A percentile compares a stretch with the other conserved stretches of the same genome.
Evolutionary conservation across 176 grass and related monocot genomes (phyloP).

Genomic region (Chloris gayana): DNA sequence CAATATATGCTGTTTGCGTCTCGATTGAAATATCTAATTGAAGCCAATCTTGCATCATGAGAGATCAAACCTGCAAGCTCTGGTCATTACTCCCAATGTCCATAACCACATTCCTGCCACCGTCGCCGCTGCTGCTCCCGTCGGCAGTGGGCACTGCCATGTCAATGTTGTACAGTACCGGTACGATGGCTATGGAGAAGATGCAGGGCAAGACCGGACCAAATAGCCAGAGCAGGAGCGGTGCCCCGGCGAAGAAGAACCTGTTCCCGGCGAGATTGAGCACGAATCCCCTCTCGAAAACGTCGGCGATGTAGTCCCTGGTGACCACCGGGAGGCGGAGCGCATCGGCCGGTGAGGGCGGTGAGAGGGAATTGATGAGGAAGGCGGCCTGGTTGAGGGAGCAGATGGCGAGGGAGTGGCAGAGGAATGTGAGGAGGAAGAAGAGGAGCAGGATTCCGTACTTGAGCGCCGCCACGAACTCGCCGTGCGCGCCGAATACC

Average conservation of each 20-base stretch:
- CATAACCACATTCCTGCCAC: neutral
- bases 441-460: no score
- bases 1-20: no score
- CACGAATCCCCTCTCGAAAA: constrained; percentile 48
- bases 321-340: constrained; percentile 22
- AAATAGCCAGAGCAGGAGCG: constrained; percentile 74
- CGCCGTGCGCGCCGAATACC: no score
- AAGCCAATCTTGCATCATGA: no score
- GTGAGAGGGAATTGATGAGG: no score
- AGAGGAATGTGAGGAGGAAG: no score
- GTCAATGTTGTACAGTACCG: constrained; percentile 65
- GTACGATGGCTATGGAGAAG: constrained; percentile 49
- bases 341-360: neutral
- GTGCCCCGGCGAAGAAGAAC: constrained; percentile 62
- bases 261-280: constrained; percentile 70
- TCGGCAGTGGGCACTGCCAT: constrained; percentile 21
- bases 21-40: no score
- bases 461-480: no score
- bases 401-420: no score
- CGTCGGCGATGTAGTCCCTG: constrained; percentile 52
- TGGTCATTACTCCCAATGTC: constrained; percentile 9
- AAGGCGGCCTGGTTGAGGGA: no score
- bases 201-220: constrained; percentile 68
- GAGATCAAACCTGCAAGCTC: constrained; percentile 35
- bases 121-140: neutral